Percentiles rank a stretch among this genome's conserved stretches.
Evolutionary conservation across 2,329 filamentous ascomycete genomes (phyloP).

Genomic region (Colletotrichum sp.): DNA sequence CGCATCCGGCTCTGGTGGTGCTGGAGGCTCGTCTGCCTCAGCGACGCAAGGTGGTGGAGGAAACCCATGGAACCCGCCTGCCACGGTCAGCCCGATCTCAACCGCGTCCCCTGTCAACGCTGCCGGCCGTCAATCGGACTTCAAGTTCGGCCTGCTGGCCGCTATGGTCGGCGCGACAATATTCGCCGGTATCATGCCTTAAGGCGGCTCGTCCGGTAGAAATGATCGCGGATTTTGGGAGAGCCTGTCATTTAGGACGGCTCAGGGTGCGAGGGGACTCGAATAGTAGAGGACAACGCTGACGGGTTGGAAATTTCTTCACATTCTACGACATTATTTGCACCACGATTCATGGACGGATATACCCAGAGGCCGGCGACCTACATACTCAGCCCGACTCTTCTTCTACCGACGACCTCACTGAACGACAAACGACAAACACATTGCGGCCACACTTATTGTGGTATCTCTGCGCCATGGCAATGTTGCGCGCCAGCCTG

Average conservation of each 20-base stretch:
- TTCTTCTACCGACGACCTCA: not conserved
- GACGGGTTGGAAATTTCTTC: not conserved
- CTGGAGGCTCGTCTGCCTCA: not conserved
- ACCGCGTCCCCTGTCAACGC: constrained; percentile 3
- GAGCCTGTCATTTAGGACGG: fast-evolving
- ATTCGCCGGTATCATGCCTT: not conserved
- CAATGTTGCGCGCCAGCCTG: too few species aligned
- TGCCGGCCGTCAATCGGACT: not conserved
- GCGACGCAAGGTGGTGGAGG: not conserved
- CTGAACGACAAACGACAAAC: too few species aligned
- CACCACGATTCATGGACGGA: constrained; percentile 4
- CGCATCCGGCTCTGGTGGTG: not conserved
- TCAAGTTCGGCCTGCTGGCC: not conserved
- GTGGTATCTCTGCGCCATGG: too few species aligned
- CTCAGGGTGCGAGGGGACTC: too few species aligned
- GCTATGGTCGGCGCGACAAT: not conserved
- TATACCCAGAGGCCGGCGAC: constrained; percentile 21
- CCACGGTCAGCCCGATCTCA: not conserved
- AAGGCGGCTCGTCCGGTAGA: too few species aligned
- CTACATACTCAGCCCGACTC: constrained; percentile 19
- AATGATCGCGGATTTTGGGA: fast-evolving
- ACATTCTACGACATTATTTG: not conserved
- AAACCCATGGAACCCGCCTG: not conserved
- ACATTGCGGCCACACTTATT: too few species aligned
- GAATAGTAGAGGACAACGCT: not conserved